Evolutionary conservation across 176 grass and related monocot genomes (phyloP).

Genomic region (Carex parvula): DNA sequence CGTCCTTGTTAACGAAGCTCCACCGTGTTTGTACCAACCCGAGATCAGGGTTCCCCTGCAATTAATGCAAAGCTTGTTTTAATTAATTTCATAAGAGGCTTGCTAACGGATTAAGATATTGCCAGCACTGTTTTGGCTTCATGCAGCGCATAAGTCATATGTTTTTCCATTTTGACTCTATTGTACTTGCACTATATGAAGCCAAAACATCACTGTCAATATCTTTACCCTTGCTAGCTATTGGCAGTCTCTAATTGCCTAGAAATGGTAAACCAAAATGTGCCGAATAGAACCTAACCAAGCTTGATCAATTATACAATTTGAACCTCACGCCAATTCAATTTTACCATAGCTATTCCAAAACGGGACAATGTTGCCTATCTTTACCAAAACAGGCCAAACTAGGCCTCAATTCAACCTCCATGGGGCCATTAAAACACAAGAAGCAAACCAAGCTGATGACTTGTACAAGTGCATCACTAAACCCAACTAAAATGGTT

Average conservation of each 20-base stretch:
- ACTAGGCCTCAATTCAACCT: too few species aligned
- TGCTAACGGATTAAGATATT: not conserved
- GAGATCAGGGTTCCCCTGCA: conserved; percentile 73
- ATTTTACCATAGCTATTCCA: not conserved
- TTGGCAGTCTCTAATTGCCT: not conserved
- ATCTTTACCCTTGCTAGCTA: not conserved
- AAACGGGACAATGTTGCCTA: too few species aligned
- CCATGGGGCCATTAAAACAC: too few species aligned
- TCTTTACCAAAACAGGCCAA: too few species aligned
- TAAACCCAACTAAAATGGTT: too few species aligned
- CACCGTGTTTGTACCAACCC: conserved; percentile 85
- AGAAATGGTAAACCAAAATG: not conserved
- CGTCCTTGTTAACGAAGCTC: conserved; percentile 89
- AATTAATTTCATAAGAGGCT: not conserved
- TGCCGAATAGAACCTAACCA: not conserved
- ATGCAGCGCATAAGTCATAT: too few species aligned
- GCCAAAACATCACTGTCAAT: too few species aligned
- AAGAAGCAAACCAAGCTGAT: too few species aligned
- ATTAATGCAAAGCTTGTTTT: not conserved
- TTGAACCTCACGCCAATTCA: not conserved
- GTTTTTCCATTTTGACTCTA: too few species aligned
- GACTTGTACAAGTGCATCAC: too few species aligned
- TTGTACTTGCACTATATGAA: too few species aligned
- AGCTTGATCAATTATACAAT: not conserved
- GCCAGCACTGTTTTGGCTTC: too few species aligned